Conservation (phyloP, 148 eudicot species). For the Vaccinium corymbosum region DNA sequence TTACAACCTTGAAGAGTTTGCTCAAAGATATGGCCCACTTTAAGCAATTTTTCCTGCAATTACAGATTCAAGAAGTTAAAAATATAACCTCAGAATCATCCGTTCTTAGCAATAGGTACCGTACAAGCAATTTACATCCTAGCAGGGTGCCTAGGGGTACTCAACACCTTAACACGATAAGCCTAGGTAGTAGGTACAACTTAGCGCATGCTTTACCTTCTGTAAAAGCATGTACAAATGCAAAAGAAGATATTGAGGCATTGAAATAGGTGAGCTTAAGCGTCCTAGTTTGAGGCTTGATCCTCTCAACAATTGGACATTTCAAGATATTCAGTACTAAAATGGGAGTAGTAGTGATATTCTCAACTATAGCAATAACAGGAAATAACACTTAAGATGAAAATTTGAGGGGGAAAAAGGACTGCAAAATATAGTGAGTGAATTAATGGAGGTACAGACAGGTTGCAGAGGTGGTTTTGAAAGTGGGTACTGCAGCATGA, state of each 20-base stretch:
- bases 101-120: neutral
- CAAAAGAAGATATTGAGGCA: too few species aligned
- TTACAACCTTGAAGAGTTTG: slow-evolving; percentile 71
- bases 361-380: neutral
- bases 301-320: neutral
- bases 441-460: neutral
- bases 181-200: neutral
- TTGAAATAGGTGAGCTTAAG: neutral
- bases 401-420: neutral
- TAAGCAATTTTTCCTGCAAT: slow-evolving; percentile 75
- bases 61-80: neutral
- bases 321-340: neutral
- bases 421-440: too few species aligned
- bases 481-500: neutral
- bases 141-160: too few species aligned
- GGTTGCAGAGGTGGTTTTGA: neutral
- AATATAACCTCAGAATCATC: neutral
- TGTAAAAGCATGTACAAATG: neutral
- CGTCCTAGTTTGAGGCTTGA: neutral
- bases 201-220: too few species aligned
- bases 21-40: slow-evolving; percentile 92
- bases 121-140: too few species aligned
- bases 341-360: neutral
- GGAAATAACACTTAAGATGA: neutral
- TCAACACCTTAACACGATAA: too few species aligned